Conservation (phyloP, 257 asterid genomes). For the Cordia subcordata region DNA sequence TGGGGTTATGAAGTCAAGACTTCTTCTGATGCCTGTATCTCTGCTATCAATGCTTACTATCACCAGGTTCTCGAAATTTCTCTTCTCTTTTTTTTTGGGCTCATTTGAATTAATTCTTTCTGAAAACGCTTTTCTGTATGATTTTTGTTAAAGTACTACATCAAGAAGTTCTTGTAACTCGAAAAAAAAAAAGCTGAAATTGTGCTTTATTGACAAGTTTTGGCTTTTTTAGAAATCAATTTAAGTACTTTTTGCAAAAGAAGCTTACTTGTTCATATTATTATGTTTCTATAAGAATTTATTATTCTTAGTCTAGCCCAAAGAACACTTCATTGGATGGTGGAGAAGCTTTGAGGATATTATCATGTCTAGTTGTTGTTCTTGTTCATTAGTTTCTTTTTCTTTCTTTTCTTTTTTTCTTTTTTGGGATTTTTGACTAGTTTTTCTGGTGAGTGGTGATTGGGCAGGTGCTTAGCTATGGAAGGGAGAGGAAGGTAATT, state of each 20-base stretch:
- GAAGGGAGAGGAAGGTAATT: constrained; percentile 75
- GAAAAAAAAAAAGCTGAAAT: too few species aligned
- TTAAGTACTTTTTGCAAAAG: too few species aligned
- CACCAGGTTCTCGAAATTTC: constrained; percentile 41
- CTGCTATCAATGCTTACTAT: constrained; percentile 79
- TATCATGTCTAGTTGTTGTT: background rate
- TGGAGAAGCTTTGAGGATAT: background rate
- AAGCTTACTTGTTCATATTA: too few species aligned
- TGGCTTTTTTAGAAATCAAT: too few species aligned
- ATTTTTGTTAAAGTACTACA: too few species aligned
- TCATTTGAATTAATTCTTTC: constrained; percentile 1
- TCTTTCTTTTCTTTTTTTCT: too few species aligned
- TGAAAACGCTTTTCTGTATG: too few species aligned
- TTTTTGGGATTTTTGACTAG: too few species aligned
- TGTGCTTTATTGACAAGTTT: too few species aligned
- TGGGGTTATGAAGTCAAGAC: constrained; percentile 89
- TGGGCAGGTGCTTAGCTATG: constrained; percentile 74
- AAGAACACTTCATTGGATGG: background rate
- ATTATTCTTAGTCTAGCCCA: background rate
- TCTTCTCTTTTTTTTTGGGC: background rate
- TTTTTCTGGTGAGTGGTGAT: too few species aligned
- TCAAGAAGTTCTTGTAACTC: too few species aligned
- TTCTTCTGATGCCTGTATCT: constrained; percentile 61
- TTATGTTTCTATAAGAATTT: background rate
- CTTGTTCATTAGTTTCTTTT: too few species aligned